phyloP scores from a whole-genome alignment of 495 filamentous ascomycete species.

The Penicillium egyptiacum region DNA sequence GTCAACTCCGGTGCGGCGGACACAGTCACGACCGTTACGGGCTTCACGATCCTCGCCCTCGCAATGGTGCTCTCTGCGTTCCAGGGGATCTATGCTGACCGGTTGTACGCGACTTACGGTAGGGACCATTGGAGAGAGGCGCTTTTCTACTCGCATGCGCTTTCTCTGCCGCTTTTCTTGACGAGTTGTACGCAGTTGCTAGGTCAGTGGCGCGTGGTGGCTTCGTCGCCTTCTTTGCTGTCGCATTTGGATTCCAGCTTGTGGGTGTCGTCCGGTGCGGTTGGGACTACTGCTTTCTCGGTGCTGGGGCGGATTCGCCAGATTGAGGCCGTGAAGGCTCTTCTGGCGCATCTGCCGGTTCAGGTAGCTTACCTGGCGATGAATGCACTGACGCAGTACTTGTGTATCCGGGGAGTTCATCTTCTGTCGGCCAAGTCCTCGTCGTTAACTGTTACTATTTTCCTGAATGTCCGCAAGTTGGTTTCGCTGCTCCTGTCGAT shows the following conservation, averaged over 20 bases:
- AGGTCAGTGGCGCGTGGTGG: constrained; percentile 50
- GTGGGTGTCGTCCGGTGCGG: constrained; percentile 3
- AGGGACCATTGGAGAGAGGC: constrained; percentile 89
- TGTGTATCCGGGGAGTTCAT: constrained; percentile 94
- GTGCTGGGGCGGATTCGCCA: constrained; percentile 16
- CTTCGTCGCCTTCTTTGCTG: constrained; percentile 45
- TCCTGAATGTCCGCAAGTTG: constrained; percentile 94
- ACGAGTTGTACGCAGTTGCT: constrained; percentile 47
- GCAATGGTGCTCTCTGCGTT: constrained; percentile 89
- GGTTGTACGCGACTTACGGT: constrained; percentile 80
- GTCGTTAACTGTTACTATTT: constrained; percentile 91
- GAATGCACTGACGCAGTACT: constrained; percentile 90
- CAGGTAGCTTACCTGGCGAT: constrained; percentile 69
- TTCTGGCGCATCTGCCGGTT: constrained; percentile 57
- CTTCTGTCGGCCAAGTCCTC: constrained; percentile 80
- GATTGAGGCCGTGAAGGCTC: constrained; percentile 12
- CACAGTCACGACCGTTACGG: constrained; percentile 58
- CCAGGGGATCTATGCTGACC: constrained; percentile 92
- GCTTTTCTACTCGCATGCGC: constrained; percentile 86
- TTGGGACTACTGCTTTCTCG: constrained; percentile 8
- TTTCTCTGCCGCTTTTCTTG: constrained; percentile 70
- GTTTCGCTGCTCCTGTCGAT: constrained; percentile 87
- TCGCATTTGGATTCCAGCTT: constrained; percentile 12
- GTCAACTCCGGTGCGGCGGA: constrained; percentile 17
- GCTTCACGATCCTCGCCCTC: constrained; percentile 79